Conservation (phyloP, 257 asterid species). For the Scutellaria barbata region DNA sequence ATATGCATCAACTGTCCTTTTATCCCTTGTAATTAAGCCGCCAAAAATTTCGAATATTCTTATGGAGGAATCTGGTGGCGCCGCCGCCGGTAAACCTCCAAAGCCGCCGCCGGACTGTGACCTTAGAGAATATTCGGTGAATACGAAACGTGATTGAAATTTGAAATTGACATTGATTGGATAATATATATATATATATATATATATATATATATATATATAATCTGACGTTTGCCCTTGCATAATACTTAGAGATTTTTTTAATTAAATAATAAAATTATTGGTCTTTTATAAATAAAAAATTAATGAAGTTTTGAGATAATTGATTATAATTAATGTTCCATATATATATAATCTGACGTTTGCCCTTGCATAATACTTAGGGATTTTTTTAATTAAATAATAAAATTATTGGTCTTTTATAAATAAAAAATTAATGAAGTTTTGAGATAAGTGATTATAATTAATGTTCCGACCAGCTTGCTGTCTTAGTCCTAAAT, state of each 20-base stretch:
- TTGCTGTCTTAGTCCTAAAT: too few species aligned
- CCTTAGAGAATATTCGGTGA: not conserved
- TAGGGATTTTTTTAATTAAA: not conserved
- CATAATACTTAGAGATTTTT: conserved; percentile 12
- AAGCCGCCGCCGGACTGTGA: conserved; percentile 34
- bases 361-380: conserved; percentile 33
- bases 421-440: not conserved
- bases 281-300: not conserved
- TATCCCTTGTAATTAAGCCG: too few species aligned
- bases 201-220: not conserved
- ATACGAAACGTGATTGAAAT: too few species aligned
- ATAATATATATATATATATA: too few species aligned
- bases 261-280: not conserved
- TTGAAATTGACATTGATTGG: conserved; percentile 23
- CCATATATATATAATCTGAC: conserved; percentile 24
- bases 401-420: not conserved
- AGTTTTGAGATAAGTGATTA: conserved; percentile 8
- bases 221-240: conserved; percentile 32
- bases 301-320: conserved; percentile 11
- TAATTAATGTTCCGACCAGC: too few species aligned
- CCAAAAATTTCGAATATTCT: not conserved
- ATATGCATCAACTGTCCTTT: too few species aligned
- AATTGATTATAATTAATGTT: too few species aligned
- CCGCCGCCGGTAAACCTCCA: conserved; percentile 35
- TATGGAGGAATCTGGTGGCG: conserved; percentile 19